These are phyloP conservation scores for Thermomyces lanuginosus DNA, from an alignment of 2,329 filamentous ascomycete species.

Conservation along the genomic window DNA sequence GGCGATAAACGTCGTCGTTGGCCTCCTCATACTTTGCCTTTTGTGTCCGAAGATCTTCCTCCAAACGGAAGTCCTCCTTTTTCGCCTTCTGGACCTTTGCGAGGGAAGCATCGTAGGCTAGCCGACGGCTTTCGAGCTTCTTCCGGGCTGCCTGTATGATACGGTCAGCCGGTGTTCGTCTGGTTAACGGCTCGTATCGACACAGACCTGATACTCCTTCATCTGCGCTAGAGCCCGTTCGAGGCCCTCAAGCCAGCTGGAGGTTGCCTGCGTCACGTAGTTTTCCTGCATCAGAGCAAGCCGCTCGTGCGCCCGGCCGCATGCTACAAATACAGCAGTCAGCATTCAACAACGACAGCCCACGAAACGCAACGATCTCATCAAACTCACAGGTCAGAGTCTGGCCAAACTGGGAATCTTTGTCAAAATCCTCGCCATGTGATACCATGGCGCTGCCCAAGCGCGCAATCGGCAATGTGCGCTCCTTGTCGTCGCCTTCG, in stretches of 20 bases:
- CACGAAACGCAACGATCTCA: not conserved
- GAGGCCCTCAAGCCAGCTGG: conserved; percentile 78
- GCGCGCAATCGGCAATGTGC: conserved; percentile 61
- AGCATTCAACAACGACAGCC: conserved; percentile 2
- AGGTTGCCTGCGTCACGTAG: conserved; percentile 61
- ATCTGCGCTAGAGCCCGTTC: conserved; percentile 83
- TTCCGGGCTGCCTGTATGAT: conserved; percentile 55
- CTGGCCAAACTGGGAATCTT: conserved; percentile 78
- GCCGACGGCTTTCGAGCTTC: conserved; percentile 77
- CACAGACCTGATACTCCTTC: conserved; percentile 84
- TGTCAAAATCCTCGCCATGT: conserved; percentile 86
- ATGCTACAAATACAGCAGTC: conserved; percentile 30
- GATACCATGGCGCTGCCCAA: conserved; percentile 71
- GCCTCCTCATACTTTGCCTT: conserved; percentile 95
- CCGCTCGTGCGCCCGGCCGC: conserved; percentile 77
- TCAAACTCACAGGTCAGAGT: conserved; percentile 51
- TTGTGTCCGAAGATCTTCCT: conserved; percentile 78
- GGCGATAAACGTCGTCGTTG: conserved; percentile 73
- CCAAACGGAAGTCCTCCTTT: conserved; percentile 80
- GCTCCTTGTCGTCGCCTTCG: conserved; percentile 77
- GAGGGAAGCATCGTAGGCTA: conserved; percentile 80
- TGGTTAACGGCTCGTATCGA: not conserved
- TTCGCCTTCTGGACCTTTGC: conserved; percentile 87
- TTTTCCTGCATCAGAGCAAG: conserved; percentile 72
- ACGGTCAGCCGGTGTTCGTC: conserved; percentile 4